A percentile compares a stretch with the other conserved stretches of the same genome.
phyloP scores from a whole-genome alignment of 768 basidiomycete species.

The Lactarius sp. region DNA sequence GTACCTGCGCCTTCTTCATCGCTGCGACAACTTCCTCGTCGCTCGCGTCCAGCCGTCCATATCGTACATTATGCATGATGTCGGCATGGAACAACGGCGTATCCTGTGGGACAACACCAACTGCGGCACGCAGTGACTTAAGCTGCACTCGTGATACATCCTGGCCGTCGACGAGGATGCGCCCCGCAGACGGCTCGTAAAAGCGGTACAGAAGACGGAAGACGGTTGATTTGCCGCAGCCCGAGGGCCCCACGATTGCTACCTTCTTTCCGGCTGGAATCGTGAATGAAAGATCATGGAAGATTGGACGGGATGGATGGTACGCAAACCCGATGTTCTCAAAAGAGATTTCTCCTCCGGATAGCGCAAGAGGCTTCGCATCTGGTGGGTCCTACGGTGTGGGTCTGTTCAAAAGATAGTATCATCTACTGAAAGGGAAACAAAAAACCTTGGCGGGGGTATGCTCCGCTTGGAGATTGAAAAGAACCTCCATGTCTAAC shows the following conservation, averaged over 20 bases:
- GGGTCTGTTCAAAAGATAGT: not conserved
- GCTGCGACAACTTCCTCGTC: constrained; percentile 88
- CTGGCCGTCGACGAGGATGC: constrained; percentile 86
- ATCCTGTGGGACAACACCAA: constrained; percentile 97
- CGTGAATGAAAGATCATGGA: constrained; percentile 79
- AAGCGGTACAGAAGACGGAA: constrained; percentile 92
- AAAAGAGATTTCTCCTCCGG: constrained; percentile 86
- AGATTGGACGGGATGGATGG: constrained; percentile 88
- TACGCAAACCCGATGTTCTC: constrained; percentile 91
- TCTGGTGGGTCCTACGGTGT: constrained; percentile 55
- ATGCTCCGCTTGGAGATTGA: constrained; percentile 83
- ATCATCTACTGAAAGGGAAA: not conserved
- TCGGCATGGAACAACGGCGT: constrained; percentile 96
- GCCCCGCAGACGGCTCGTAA: constrained; percentile 78
- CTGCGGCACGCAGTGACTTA: constrained; percentile 60
- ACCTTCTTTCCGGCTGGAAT: constrained; percentile 96
- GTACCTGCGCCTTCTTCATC: constrained; percentile 82
- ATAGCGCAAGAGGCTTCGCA: constrained; percentile 62
- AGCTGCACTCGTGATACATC: constrained; percentile 71
- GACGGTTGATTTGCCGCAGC: constrained; percentile 96
- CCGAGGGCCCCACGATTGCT: constrained; percentile 94
- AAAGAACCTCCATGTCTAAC: constrained; percentile 94
- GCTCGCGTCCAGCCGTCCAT: constrained; percentile 80
- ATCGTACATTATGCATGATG: constrained; percentile 92
- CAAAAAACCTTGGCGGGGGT: constrained; percentile 49